Percentiles rank a stretch among this genome's conserved stretches.
These are phyloP conservation scores for Corchorus capsularis DNA, from an alignment of 345 rosid species.

Conservation along the genomic window DNA sequence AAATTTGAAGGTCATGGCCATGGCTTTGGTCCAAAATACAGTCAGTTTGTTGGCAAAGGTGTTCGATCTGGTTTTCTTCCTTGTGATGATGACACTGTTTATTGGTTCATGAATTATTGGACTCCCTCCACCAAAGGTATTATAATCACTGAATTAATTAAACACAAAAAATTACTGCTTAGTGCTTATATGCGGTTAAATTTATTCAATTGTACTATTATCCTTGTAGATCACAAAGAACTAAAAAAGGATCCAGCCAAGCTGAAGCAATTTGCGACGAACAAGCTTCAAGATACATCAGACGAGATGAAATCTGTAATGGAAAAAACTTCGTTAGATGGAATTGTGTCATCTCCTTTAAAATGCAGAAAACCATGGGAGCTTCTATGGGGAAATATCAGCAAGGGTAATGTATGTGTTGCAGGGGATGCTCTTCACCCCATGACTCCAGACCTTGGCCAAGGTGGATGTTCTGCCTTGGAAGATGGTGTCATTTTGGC, in stretches of 20 bases:
- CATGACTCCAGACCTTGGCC: constrained; percentile 51
- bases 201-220: background rate
- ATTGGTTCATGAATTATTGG: constrained; percentile 30
- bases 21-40: constrained; percentile 17
- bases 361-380: constrained; percentile 15
- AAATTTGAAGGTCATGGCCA: constrained; percentile 36
- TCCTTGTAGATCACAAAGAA: too few species aligned
- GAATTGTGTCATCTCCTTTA: background rate
- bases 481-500: constrained; percentile 50
- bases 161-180: too few species aligned
- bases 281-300: background rate
- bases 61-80: constrained; percentile 34
- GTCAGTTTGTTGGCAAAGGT: constrained; percentile 26
- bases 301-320: background rate
- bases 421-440: constrained; percentile 66
- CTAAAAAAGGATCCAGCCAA: background rate
- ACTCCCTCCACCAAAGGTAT: constrained; percentile 29
- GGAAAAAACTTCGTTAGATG: background rate
- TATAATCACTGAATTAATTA: too few species aligned
- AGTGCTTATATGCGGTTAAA: too few species aligned
- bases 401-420: constrained; percentile 36
- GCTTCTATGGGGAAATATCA: constrained; percentile 13
- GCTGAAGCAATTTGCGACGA: background rate
- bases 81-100: constrained; percentile 32
- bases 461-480: constrained; percentile 46